Conservation (phyloP, 306 rosid species). For the Canavalia ensiformis region DNA sequence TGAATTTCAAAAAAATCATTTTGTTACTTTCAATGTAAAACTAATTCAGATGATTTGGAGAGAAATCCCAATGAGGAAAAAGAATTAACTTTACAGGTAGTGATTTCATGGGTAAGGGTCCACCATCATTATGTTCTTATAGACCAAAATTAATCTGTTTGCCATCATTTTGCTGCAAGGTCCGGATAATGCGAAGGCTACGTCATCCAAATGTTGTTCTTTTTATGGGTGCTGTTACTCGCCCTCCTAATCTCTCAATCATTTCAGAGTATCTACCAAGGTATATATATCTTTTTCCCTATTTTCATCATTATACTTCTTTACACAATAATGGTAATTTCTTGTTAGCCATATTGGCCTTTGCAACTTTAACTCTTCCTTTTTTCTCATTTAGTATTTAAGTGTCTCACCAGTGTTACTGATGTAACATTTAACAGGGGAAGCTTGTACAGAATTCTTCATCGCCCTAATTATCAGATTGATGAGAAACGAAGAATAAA, state of each 20-base stretch:
- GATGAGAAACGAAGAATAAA: slow-evolving; percentile 94
- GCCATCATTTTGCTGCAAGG: slow-evolving; percentile 63
- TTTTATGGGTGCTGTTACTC: slow-evolving; percentile 99
- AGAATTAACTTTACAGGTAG: not conserved
- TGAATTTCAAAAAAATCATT: slow-evolving; percentile 7
- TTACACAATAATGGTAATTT: slow-evolving; percentile 14
- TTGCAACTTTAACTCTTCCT: slow-evolving; percentile 36
- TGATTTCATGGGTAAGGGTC: slow-evolving; percentile 37
- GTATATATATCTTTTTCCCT: slow-evolving; percentile 56
- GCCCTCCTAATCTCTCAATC: slow-evolving; percentile 96
- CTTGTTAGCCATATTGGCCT: slow-evolving; percentile 31
- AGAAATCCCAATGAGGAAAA: slow-evolving; percentile 25
- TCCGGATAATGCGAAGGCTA: slow-evolving; percentile 94
- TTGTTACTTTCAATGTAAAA: slow-evolving; percentile 26
- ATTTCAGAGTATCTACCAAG: slow-evolving; percentile 97
- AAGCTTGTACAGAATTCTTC: slow-evolving; percentile 89
- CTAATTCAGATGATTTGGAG: slow-evolving; percentile 31
- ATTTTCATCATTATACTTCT: not conserved
- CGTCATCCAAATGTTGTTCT: slow-evolving; percentile 99
- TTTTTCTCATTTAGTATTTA: slow-evolving; percentile 33
- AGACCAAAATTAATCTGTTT: slow-evolving; percentile 36
- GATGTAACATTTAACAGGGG: slow-evolving; percentile 69
- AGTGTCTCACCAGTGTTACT: slow-evolving; percentile 17
- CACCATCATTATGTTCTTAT: slow-evolving; percentile 23
- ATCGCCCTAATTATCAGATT: slow-evolving; percentile 86